Percentiles rank a stretch among this genome's conserved stretches.
phyloP scores from a whole-genome alignment of 768 basidiomycete genomes.

The Xerocomellus chrysenteron region DNA sequence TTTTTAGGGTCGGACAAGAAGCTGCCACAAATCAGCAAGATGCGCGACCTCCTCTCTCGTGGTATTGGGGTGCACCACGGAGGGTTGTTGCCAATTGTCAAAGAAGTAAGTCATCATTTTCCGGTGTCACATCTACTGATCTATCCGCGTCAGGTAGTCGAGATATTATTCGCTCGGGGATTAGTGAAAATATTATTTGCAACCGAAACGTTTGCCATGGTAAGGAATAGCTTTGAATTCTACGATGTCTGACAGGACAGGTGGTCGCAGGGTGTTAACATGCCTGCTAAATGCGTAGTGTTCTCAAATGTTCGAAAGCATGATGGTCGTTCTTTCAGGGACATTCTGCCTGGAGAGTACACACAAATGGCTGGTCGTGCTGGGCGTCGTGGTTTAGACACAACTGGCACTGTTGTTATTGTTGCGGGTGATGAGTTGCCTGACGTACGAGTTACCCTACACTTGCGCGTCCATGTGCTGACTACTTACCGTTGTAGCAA shows the following conservation, averaged over 20 bases:
- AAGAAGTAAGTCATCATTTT: constrained; percentile 64
- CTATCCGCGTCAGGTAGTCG: constrained; percentile 67
- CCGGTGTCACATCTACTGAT: background rate
- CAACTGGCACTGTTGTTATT: constrained; percentile 95
- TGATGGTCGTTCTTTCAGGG: constrained; percentile 89
- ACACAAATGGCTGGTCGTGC: constrained; percentile 99
- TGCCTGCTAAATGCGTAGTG: constrained; percentile 97
- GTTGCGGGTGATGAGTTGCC: constrained; percentile 81
- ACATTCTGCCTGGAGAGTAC: constrained; percentile 88
- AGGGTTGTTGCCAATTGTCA: constrained; percentile 92
- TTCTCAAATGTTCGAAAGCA: constrained; percentile 95
- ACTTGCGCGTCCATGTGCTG: background rate
- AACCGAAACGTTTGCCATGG: constrained; percentile 99
- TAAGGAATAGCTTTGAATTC: constrained; percentile 31
- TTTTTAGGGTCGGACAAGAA: constrained; percentile 81
- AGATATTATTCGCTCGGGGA: constrained; percentile 93
- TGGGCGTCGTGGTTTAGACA: constrained; percentile 91
- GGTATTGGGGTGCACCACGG: constrained; percentile 99
- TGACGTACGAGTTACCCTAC: constrained; percentile 53
- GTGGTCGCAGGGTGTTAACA: constrained; percentile 84
- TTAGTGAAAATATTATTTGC: constrained; percentile 96
- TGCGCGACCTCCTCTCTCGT: constrained; percentile 84
- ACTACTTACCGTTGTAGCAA: constrained; percentile 47
- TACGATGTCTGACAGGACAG: constrained; percentile 10
- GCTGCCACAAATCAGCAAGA: constrained; percentile 88